Percentiles rank a stretch among this genome's conserved stretches.
These are phyloP conservation scores for Penicillium taxi DNA, from an alignment of 495 filamentous ascomycete genomes.

Conservation along the genomic window DNA sequence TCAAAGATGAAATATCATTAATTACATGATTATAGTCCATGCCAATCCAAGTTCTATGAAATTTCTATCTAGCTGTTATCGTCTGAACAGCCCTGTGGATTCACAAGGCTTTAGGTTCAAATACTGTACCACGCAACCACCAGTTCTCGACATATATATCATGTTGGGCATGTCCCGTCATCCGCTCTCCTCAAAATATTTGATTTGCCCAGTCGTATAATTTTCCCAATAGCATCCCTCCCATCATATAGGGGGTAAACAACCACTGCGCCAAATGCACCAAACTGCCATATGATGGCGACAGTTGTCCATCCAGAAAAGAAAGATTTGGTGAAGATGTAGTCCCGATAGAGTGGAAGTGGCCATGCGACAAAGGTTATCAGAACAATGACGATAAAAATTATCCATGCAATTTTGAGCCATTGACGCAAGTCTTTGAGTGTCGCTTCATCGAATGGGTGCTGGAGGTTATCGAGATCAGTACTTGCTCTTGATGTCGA, in stretches of 20 bases:
- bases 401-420: conserved; percentile 32
- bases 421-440: conserved; percentile 27
- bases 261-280: conserved; percentile 35
- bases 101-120: no score
- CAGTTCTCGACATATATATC: no score
- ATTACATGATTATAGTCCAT: no score
- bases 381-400: conserved; percentile 31
- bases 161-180: no score
- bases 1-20: no score
- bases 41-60: no score
- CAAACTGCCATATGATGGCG: conserved; percentile 41
- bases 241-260: conserved; percentile 42
- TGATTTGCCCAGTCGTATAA: no score
- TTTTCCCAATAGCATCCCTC: conserved; percentile 26
- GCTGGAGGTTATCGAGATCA: conserved; percentile 23
- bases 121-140: no score
- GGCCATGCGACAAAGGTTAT: conserved; percentile 38
- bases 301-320: conserved; percentile 40
- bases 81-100: no score
- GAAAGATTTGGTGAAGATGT: conserved; percentile 39
- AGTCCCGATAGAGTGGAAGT: conserved; percentile 37
- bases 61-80: no score
- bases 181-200: no score
- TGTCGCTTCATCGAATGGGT: conserved; percentile 29
- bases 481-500: not conserved